A percentile compares a stretch with the other conserved stretches of the same genome.
These are phyloP conservation scores for Plasmodium sp. DNA, from an alignment of 169 alveolate species.

Conservation along the genomic window DNA sequence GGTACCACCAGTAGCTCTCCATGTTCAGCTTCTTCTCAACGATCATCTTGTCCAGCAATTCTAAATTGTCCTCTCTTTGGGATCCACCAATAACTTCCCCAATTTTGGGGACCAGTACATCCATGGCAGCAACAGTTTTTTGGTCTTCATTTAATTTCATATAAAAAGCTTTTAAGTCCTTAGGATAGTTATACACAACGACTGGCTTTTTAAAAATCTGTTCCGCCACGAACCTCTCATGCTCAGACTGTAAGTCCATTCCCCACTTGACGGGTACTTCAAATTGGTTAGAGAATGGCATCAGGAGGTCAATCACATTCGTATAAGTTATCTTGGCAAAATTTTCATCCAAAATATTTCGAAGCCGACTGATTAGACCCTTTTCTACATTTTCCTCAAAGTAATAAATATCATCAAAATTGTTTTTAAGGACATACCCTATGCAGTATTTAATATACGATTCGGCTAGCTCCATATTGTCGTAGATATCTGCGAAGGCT, in stretches of 20 bases:
- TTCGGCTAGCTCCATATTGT: constrained; percentile 97
- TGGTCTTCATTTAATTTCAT: constrained; percentile 96
- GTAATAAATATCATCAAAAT: constrained; percentile 93
- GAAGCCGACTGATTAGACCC: constrained; percentile 92
- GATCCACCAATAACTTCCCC: constrained; percentile 99
- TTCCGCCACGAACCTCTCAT: constrained; percentile 97
- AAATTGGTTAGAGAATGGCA: constrained; percentile 80
- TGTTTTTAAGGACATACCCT: constrained; percentile 92
- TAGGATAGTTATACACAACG: constrained; percentile 98
- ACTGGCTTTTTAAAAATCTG: constrained; percentile 96
- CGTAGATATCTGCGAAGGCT: constrained; percentile 95
- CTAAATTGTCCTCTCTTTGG: constrained; percentile 98
- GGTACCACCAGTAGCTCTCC: constrained; percentile 93
- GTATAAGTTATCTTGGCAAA: constrained; percentile 97
- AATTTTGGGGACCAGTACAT: constrained; percentile 96
- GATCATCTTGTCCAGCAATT: constrained; percentile 91
- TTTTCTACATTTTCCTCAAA: constrained; percentile 90
- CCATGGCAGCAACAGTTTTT: constrained; percentile 98
- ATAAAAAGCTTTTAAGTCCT: constrained; percentile 96
- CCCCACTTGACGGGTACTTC: constrained; percentile 94
- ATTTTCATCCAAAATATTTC: constrained; percentile 89
- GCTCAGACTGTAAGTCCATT: constrained; percentile 97
- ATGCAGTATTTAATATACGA: constrained; percentile 95
- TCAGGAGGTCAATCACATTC: constrained; percentile 94
- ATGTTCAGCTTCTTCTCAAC: constrained; percentile 88